phyloP scores from a whole-genome alignment of 2,329 filamentous ascomycete genomes.

The Lachnum nothofagi region DNA sequence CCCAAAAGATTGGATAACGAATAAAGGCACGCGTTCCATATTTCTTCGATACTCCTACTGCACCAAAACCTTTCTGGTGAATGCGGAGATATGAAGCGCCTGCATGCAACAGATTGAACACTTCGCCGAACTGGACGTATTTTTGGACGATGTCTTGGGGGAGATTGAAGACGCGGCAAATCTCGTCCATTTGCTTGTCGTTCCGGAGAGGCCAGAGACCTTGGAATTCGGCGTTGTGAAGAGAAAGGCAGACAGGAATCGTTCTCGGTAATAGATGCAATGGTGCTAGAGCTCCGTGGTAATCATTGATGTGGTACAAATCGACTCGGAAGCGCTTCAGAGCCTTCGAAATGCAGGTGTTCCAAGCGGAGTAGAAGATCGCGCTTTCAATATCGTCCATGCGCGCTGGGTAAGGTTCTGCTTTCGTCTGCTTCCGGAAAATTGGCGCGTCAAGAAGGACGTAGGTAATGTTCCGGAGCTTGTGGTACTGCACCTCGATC shows the following conservation, averaged over 20 bases:
- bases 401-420: constrained; percentile 59
- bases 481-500: constrained; percentile 60
- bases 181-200: constrained; percentile 55
- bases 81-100: constrained; percentile 61
- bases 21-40: constrained; percentile 63
- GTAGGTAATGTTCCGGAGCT: constrained; percentile 61
- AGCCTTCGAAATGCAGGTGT: constrained; percentile 61
- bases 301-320: constrained; percentile 64
- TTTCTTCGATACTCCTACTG: constrained; percentile 63
- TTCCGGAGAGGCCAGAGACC: constrained; percentile 64
- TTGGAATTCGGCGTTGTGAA: constrained; percentile 67
- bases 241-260: constrained; percentile 57
- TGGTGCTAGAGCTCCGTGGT: constrained; percentile 58
- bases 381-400: constrained; percentile 67
- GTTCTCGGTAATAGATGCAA: constrained; percentile 58
- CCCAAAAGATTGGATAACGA: constrained; percentile 65
- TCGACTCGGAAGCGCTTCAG: constrained; percentile 58
- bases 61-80: constrained; percentile 63
- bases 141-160: constrained; percentile 50
- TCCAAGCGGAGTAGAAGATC: constrained; percentile 67
- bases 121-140: constrained; percentile 63
- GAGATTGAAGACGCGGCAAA: constrained; percentile 61
- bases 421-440: constrained; percentile 58
- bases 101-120: constrained; percentile 61
- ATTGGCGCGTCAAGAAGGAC: constrained; percentile 55